Conservation (phyloP, 768 basidiomycete species). For the Collybia nuda region DNA sequence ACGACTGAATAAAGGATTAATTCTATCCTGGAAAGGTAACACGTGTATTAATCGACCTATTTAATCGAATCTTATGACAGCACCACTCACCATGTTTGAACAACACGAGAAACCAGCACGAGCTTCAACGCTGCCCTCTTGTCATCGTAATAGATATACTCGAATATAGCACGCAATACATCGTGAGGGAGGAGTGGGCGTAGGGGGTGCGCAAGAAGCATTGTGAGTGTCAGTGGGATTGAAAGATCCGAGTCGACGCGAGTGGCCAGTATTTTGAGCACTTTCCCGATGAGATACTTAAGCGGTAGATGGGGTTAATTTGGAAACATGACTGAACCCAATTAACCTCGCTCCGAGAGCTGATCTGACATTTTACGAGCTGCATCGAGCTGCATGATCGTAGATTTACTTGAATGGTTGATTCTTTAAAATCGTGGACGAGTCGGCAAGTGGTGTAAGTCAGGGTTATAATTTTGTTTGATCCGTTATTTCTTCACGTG, state of each 20-base stretch:
- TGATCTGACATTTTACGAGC: neutral
- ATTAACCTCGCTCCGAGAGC: neutral
- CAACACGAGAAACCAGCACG: constrained; percentile 26
- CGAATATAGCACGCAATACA: constrained; percentile 34
- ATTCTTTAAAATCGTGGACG: neutral
- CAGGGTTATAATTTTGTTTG: neutral
- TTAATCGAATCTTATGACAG: neutral
- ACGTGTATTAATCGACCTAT: neutral
- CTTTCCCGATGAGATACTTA: neutral
- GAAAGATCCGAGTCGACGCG: constrained; percentile 10
- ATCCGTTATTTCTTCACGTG: constrained; percentile 6
- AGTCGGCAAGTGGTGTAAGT: constrained; percentile 2
- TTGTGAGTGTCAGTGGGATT: constrained; percentile 3
- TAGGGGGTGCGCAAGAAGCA: constrained; percentile 7
- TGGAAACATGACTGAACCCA: neutral
- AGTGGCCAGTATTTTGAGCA: neutral
- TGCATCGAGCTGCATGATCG: constrained; percentile 1
- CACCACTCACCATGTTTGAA: constrained; percentile 30
- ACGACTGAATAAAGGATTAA: constrained; percentile 33
- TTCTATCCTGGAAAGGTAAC: constrained; percentile 27
- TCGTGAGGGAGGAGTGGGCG: constrained; percentile 30
- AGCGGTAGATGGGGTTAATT: constrained; percentile 1
- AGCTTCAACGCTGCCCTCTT: constrained; percentile 29
- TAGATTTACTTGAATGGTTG: constrained; percentile 6
- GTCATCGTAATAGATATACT: constrained; percentile 29